These are phyloP conservation scores for Penicillium sp. DNA, from an alignment of 2,329 filamentous ascomycete species.

Conservation along the genomic window DNA sequence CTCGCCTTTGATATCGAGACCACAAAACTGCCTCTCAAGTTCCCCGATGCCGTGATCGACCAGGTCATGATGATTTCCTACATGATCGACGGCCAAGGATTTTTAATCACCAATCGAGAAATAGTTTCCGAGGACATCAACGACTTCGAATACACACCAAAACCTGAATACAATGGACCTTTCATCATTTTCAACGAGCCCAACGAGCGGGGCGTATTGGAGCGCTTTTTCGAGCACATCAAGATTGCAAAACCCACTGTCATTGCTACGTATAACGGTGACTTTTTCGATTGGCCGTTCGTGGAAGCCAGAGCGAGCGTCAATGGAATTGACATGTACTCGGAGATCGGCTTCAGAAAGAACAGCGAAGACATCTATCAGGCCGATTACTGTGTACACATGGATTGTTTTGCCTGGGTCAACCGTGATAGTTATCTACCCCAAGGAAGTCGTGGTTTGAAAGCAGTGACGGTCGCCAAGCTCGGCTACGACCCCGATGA, in stretches of 20 bases:
- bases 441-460: slow-evolving; percentile 93
- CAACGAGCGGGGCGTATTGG: slow-evolving; percentile 81
- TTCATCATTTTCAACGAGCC: slow-evolving; percentile 99
- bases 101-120: slow-evolving; percentile 95
- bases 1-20: slow-evolving; percentile 99
- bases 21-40: slow-evolving; percentile 91
- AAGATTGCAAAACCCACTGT: slow-evolving; percentile 93
- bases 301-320: slow-evolving; percentile 91
- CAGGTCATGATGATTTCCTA: slow-evolving; percentile 99
- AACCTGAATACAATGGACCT: slow-evolving; percentile 88
- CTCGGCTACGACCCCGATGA: slow-evolving; percentile 98
- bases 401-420: slow-evolving; percentile 99
- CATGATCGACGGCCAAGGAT: slow-evolving; percentile 99
- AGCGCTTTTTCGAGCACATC: slow-evolving; percentile 92
- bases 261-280: slow-evolving; percentile 99
- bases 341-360: slow-evolving; percentile 94
- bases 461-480: slow-evolving; percentile 96
- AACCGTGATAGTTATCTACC: slow-evolving; percentile 97
- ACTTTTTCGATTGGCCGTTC: slow-evolving; percentile 99
- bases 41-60: slow-evolving; percentile 89
- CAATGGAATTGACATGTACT: slow-evolving; percentile 98
- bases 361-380: slow-evolving; percentile 96
- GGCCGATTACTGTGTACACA: slow-evolving; percentile 92
- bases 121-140: slow-evolving; percentile 96
- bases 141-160: slow-evolving; percentile 98